Conservation (phyloP, 1,284 basidiomycete species). For the Athelia psychrophila region DNA sequence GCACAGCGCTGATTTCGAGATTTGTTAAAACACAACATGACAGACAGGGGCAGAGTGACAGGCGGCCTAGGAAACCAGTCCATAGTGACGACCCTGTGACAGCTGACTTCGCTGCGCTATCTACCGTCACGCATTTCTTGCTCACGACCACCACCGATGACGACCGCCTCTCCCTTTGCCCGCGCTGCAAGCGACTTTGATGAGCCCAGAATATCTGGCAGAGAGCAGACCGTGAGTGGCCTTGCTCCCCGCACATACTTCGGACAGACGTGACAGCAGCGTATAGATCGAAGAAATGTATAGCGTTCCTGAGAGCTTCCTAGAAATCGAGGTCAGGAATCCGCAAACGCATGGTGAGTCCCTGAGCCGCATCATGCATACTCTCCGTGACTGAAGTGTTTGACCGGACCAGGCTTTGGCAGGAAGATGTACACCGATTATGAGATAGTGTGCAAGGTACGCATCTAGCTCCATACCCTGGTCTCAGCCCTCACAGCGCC, state of each 20-base stretch:
- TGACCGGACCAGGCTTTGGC: conserved; percentile 67
- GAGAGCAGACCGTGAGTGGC: conserved; percentile 77
- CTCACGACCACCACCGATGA: conserved; percentile 35
- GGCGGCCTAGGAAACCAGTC: too few relatives aligned
- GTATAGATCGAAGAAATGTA: conserved; percentile 97
- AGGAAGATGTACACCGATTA: conserved; percentile 99
- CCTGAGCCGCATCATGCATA: neutral
- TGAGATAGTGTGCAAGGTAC: conserved; percentile 95
- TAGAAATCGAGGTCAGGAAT: conserved; percentile 97
- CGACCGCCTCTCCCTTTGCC: conserved; percentile 79
- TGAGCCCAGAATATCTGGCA: conserved; percentile 62
- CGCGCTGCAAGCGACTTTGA: conserved; percentile 66
- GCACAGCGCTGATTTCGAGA: too few relatives aligned
- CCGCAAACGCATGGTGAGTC: conserved; percentile 92
- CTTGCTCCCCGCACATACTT: neutral
- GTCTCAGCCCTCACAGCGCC: neutral
- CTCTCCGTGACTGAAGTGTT: conserved; percentile 1
- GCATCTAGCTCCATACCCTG: conserved; percentile 18
- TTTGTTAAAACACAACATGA: too few relatives aligned
- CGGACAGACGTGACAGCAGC: conserved; percentile 30
- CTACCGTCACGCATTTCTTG: neutral
- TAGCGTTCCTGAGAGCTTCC: conserved; percentile 93
- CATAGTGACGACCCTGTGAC: neutral
- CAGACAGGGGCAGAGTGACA: too few relatives aligned
- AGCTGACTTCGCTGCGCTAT: neutral